Evolutionary conservation across 352 stramenopile genomes (phyloP).

Genomic region (Globisporangium takayamanum): DNA sequence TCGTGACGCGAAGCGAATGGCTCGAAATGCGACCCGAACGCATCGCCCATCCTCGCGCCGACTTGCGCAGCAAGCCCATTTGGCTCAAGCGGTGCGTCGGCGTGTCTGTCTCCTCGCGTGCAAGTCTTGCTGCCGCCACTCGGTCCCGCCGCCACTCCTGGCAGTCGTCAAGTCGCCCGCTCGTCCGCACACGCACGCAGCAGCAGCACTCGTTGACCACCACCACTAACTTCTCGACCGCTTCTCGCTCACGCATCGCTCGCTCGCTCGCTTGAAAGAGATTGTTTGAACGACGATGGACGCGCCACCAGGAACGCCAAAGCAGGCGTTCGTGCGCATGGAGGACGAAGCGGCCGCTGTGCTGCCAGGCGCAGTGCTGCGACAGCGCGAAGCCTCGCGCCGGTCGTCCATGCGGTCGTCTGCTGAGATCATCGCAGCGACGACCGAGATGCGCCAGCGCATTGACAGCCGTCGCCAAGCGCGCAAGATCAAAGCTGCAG

Average conservation of each 20-base stretch:
- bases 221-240: too few relatives aligned
- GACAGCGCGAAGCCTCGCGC: slow-evolving; percentile 14
- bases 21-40: too few relatives aligned
- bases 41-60: too few relatives aligned
- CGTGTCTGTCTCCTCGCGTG: background rate
- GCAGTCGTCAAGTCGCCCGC: background rate
- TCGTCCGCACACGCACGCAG: background rate
- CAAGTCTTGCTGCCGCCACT: background rate
- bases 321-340: slow-evolving; percentile 28
- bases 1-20: too few relatives aligned
- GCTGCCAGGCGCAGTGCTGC: slow-evolving; percentile 4
- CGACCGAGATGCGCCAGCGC: slow-evolving; percentile 48
- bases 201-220: too few relatives aligned
- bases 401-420: slow-evolving; percentile 41
- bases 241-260: background rate
- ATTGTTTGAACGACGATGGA: slow-evolving; percentile 10
- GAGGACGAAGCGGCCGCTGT: slow-evolving; percentile 21
- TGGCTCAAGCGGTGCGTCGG: background rate
- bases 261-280: too few relatives aligned
- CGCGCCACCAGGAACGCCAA: slow-evolving; percentile 18
- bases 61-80: too few relatives aligned
- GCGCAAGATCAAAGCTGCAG: slow-evolving; percentile 19
- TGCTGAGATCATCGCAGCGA: slow-evolving; percentile 46
- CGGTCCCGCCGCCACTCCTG: background rate
- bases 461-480: slow-evolving; percentile 40